Evolutionary conservation across 768 basidiomycete species (phyloP).

Genomic region (Boletus sensibilis): DNA sequence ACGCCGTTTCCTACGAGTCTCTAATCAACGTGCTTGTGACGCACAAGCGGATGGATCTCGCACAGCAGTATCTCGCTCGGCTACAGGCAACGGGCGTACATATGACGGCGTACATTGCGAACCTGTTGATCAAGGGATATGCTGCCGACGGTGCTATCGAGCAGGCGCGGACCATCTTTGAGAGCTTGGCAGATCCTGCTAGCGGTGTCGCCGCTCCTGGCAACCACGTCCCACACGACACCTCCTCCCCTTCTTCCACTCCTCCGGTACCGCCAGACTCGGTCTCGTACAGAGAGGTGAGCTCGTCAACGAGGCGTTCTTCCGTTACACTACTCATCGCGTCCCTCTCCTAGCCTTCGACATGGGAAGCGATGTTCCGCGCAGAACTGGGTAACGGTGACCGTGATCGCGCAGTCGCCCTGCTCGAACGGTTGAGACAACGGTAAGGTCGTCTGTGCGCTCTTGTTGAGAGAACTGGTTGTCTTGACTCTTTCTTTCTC

Average conservation of each 20-base stretch:
- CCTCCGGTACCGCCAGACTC: slow-evolving; percentile 38
- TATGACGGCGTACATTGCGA: slow-evolving; percentile 95
- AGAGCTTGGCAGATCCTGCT: slow-evolving; percentile 74
- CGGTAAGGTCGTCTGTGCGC: slow-evolving; percentile 43
- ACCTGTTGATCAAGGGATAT: slow-evolving; percentile 58
- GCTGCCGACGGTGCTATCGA: slow-evolving; percentile 69
- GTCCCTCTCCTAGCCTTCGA: slow-evolving; percentile 60
- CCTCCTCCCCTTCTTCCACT: slow-evolving; percentile 29
- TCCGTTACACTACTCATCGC: neutral
- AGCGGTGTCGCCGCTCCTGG: slow-evolving; percentile 83
- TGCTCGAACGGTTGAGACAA: slow-evolving; percentile 70
- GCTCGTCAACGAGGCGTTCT: neutral
- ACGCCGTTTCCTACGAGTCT: slow-evolving; percentile 87
- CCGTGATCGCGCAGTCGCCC: slow-evolving; percentile 60
- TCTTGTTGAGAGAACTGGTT: too few relatives aligned
- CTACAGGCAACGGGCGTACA: slow-evolving; percentile 66
- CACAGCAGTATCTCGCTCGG: slow-evolving; percentile 62
- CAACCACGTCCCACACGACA: slow-evolving; percentile 77
- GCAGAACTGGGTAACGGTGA: slow-evolving; percentile 83
- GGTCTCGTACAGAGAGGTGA: slow-evolving; percentile 38
- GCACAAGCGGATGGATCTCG: slow-evolving; percentile 73
- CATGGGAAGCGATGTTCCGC: slow-evolving; percentile 94
- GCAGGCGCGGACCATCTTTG: slow-evolving; percentile 75
- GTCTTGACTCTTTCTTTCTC: slow-evolving; percentile 7
- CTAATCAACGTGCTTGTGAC: slow-evolving; percentile 84